These are phyloP conservation scores for Streptanthus diversifolius DNA, from an alignment of 345 rosid species.

Conservation along the genomic window DNA sequence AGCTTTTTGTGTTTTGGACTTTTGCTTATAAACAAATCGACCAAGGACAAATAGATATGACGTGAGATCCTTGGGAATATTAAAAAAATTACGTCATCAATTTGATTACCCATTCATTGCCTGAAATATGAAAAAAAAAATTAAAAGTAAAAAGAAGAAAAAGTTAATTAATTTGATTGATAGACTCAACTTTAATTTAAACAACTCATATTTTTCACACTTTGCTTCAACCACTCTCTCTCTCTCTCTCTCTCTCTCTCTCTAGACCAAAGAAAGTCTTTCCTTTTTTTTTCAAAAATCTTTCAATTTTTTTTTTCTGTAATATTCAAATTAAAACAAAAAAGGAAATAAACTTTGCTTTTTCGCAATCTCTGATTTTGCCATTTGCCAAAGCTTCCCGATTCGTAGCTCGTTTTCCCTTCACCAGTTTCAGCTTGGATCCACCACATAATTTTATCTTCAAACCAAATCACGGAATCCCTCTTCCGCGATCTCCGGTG, in stretches of 20 bases:
- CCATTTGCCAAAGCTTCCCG: not conserved
- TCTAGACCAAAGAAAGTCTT: constrained; percentile 8
- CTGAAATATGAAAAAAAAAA: not conserved
- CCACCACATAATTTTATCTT: constrained; percentile 20
- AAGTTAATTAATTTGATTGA: not conserved
- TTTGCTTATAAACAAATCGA: too few species aligned
- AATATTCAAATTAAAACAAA: not conserved
- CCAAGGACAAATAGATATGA: not conserved
- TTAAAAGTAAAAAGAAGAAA: not conserved
- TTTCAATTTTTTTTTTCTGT: not conserved
- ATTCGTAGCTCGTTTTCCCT: constrained; percentile 15
- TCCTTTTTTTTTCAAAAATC: not conserved
- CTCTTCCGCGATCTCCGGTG: constrained; percentile 3
- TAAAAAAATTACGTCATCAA: not conserved
- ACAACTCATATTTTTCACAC: constrained; percentile 34
- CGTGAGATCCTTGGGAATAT: not conserved
- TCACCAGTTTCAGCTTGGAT: constrained; percentile 28
- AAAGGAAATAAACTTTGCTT: not conserved
- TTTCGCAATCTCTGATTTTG: constrained; percentile 3
- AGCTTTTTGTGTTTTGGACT: too few species aligned
- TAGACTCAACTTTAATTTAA: constrained; percentile 28
- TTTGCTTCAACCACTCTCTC: constrained; percentile 32
- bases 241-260: not conserved
- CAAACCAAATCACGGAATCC: not conserved
- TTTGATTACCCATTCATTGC: constrained; percentile 16